A percentile compares a stretch with the other conserved stretches of the same genome.
Evolutionary conservation across 169 alveolate species (phyloP).

Genomic region (Plasmodium coatneyi): DNA sequence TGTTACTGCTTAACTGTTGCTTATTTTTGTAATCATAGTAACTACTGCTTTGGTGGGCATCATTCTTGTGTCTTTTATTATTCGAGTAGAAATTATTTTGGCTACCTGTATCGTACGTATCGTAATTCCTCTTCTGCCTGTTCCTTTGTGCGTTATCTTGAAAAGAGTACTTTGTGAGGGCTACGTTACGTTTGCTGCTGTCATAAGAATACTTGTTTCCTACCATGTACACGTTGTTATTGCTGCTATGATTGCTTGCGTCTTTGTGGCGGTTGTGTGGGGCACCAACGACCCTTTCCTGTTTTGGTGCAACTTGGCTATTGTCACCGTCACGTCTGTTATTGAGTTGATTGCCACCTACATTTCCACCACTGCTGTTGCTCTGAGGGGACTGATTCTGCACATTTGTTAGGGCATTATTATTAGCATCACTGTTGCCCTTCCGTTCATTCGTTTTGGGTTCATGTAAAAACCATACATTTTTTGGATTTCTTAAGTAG

Average conservation of each 20-base stretch:
- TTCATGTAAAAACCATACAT: slow-evolving; percentile 40
- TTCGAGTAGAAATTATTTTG: background rate
- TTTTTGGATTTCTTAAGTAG: slow-evolving; percentile 26
- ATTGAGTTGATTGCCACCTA: background rate
- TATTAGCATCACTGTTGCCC: background rate
- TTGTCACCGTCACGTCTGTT: background rate
- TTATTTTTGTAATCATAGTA: background rate
- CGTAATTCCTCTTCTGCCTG: background rate
- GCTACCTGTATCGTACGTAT: background rate
- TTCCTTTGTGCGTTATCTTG: background rate
- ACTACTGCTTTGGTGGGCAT: background rate
- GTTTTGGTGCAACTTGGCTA: background rate
- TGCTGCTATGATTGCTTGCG: background rate
- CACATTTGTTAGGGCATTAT: background rate
- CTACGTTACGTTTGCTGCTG: background rate
- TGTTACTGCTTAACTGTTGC: background rate
- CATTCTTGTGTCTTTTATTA: background rate
- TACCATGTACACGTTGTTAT: background rate
- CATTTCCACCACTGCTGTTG: background rate
- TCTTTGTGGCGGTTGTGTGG: background rate
- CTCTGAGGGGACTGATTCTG: background rate
- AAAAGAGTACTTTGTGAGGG: background rate
- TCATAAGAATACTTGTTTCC: background rate
- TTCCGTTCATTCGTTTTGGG: background rate
- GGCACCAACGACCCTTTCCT: background rate